Base-by-base conservation (phyloP, 78 protist genomes). In the Guillardia theta region DNA sequence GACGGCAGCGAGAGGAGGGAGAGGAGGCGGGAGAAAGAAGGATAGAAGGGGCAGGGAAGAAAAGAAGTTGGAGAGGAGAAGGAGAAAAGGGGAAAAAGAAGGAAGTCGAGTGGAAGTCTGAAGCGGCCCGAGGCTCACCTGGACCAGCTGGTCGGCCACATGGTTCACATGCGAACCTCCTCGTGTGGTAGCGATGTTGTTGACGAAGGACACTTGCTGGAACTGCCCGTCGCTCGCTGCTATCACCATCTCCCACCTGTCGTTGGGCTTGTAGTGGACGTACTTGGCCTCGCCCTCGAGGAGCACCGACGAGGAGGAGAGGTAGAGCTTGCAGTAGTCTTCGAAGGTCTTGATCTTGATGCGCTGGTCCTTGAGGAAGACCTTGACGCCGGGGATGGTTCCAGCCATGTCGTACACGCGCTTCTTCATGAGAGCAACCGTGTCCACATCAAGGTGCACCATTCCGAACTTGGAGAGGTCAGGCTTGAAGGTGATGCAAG, bases 141-240 rank as follows among this genome's bases (percentile, higher is more conserved):
- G 87, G 27, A 24, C 36, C 37, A 97, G 53, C 94, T 97, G 97
- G 27, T 96, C 97, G 4, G 95, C 64, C 12, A 98, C 95, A 92
- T 95, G 92, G 87, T 95, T 76, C 70, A 99, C 99, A 94, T 99
- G 99, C 9, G 93, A 80, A 43, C 99, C 99, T n/a, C 99, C 99
- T n/a, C 96, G 96, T 10, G 94, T 47, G 6, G 99, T 99, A 24
- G 90, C 77, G 94, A 99, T 99, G 53, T 97, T 43, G 95, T 99
- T 99, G 92, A 99, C 99, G 94, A 99, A 99, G 80, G 97, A 62
- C 45, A 99, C 93, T 88, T 92, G 94, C 87, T 27, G 33, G 64
- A 92, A 92, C 33, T 50, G 62, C 37, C 88, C 94, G 41, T 93
- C 92, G 77, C 44, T 24, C 4, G 41, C 90, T 15, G 88, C 92